These are phyloP conservation scores for Mucor circinelloides DNA, from an alignment of 371 early-diverging fungal species.

Conservation along the genomic window DNA sequence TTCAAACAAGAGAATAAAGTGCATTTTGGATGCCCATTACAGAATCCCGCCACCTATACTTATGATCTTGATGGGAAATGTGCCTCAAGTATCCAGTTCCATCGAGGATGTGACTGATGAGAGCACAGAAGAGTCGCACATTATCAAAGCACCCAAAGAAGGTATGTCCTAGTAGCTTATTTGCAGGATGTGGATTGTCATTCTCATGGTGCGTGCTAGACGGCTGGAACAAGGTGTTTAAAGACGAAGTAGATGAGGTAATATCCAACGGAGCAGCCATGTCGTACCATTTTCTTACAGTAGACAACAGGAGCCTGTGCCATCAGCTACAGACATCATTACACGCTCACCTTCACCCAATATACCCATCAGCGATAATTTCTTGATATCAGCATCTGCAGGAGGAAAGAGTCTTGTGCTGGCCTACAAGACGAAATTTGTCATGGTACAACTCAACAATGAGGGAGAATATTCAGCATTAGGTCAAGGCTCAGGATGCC, in stretches of 20 bases:
- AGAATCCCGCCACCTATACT: constrained; percentile 47
- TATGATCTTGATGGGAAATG: constrained; percentile 44
- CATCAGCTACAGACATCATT: constrained; percentile 15
- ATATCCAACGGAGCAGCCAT: not conserved
- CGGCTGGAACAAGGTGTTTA: constrained; percentile 51
- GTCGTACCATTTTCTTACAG: not conserved
- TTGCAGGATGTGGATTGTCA: not conserved
- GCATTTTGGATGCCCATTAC: constrained; percentile 41
- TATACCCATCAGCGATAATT: constrained; percentile 30
- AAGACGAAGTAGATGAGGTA: constrained; percentile 48
- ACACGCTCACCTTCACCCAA: constrained; percentile 30
- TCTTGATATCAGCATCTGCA: constrained; percentile 42
- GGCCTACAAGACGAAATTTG: constrained; percentile 49
- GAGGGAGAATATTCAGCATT: constrained; percentile 50
- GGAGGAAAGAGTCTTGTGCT: constrained; percentile 38
- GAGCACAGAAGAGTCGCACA: constrained; percentile 22
- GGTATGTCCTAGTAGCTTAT: too few species aligned
- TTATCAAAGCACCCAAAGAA: constrained; percentile 20
- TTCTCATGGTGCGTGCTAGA: constrained; percentile 11
- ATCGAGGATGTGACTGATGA: constrained; percentile 45
- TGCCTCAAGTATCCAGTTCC: constrained; percentile 45
- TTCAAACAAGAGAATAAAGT: constrained; percentile 24
- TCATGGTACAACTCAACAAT: constrained; percentile 39
- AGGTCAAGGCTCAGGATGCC: constrained; percentile 61
- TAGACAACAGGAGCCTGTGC: not conserved